Conservation (phyloP, 2,329 filamentous ascomycete genomes). For the Paecilomyces niveus region DNA sequence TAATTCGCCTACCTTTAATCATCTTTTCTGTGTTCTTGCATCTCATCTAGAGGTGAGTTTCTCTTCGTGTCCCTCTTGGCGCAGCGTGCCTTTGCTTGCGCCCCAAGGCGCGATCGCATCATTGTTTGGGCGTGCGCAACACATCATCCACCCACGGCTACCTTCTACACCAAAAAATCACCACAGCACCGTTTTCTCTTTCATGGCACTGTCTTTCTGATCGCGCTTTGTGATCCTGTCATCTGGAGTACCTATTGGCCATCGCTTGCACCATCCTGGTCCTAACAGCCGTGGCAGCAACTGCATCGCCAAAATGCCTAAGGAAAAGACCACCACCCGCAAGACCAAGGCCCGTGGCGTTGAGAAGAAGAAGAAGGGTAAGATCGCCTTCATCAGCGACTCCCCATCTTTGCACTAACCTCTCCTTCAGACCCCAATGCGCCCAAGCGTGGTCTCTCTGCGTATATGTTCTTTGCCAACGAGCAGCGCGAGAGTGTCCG, state of each 20-base stretch:
- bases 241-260: not conserved
- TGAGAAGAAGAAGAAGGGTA: conserved; percentile 68
- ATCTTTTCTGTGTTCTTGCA: conserved; percentile 2
- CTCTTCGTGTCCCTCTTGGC: conserved; percentile 11
- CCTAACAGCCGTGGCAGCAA: conserved; percentile 6
- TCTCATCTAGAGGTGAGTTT: conserved; percentile 11
- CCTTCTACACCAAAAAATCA: conserved; percentile 4
- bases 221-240: not conserved
- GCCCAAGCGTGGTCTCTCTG: conserved; percentile 97
- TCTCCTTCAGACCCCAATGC: conserved; percentile 76
- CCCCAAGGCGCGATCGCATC: conserved; percentile 14
- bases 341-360: conserved; percentile 53
- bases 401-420: conserved; percentile 8
- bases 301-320: conserved; percentile 52
- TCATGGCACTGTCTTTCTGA: not conserved
- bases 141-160: conserved; percentile 3
- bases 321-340: conserved; percentile 57
- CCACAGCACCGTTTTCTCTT: conserved; percentile 1
- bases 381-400: conserved; percentile 18
- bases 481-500: conserved; percentile 97
- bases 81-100: conserved; percentile 10
- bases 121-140: conserved; percentile 13
- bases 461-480: conserved; percentile 99
- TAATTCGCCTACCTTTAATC: not conserved
- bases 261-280: not conserved